These are phyloP conservation scores for Podospora bellae-mahoneyi DNA, from an alignment of 495 filamentous ascomycete species.

Conservation along the genomic window DNA sequence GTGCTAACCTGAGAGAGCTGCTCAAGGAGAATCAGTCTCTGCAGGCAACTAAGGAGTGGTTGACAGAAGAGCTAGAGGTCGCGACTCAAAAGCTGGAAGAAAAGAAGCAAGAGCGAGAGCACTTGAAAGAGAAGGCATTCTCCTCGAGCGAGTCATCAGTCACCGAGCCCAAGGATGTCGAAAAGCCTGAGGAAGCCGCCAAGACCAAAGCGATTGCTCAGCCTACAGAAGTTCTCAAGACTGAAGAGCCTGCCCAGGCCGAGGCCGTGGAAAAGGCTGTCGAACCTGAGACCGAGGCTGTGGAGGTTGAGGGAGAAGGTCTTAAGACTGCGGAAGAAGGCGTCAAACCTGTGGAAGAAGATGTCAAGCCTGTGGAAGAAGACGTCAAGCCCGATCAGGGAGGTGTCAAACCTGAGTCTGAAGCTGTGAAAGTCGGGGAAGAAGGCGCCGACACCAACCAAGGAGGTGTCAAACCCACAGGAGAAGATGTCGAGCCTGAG, in stretches of 20 bases:
- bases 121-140: background rate
- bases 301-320: too few species aligned
- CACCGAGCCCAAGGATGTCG: background rate
- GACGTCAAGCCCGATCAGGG: background rate
- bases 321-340: background rate
- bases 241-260: too few species aligned
- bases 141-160: background rate
- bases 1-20: slow-evolving; percentile 14
- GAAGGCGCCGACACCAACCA: background rate
- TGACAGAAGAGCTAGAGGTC: too few species aligned
- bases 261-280: too few species aligned
- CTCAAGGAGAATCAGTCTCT: background rate
- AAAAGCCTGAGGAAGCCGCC: background rate
- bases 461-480: background rate
- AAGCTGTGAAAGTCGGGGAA: background rate
- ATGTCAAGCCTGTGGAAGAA: background rate
- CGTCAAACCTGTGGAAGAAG: background rate
- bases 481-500: background rate
- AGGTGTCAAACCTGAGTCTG: background rate
- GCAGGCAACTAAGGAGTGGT: background rate
- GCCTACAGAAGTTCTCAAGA: too few species aligned
- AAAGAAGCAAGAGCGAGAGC: background rate
- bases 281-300: too few species aligned
- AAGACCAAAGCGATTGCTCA: background rate
- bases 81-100: too few species aligned